These are phyloP conservation scores for Clarireedia sp. DNA, from an alignment of 2,329 filamentous ascomycete genomes.

Conservation along the genomic window DNA sequence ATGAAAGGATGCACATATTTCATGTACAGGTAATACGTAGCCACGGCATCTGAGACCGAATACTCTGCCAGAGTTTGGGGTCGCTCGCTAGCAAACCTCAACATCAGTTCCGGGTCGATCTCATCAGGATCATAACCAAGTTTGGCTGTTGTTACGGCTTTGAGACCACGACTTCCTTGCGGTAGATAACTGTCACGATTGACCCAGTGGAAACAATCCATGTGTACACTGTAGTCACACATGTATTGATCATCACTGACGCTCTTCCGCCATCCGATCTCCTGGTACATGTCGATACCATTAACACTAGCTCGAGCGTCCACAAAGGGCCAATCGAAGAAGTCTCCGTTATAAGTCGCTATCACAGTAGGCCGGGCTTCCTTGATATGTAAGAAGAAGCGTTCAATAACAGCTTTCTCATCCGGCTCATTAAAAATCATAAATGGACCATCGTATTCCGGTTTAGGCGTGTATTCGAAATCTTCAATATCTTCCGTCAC, in stretches of 20 bases:
- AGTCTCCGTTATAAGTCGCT: slow-evolving; percentile 99
- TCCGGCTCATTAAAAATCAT: slow-evolving; percentile 98
- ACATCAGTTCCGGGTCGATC: slow-evolving; percentile 95
- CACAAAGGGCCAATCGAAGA: slow-evolving; percentile 99
- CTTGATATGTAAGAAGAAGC: slow-evolving; percentile 94
- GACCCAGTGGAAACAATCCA: slow-evolving; percentile 99
- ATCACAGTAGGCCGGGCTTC: slow-evolving; percentile 92
- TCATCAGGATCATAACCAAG: slow-evolving; percentile 98
- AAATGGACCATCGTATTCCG: slow-evolving; percentile 90
- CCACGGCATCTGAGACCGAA: slow-evolving; percentile 96
- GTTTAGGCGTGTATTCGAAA: slow-evolving; percentile 96
- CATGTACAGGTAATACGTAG: slow-evolving; percentile 99
- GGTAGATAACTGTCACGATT: slow-evolving; percentile 97
- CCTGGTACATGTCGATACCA: slow-evolving; percentile 98
- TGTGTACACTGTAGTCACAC: slow-evolving; percentile 91
- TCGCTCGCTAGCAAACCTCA: slow-evolving; percentile 77
- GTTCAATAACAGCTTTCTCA: slow-evolving; percentile 77
- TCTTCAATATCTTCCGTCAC: slow-evolving; percentile 95
- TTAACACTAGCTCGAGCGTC: slow-evolving; percentile 87
- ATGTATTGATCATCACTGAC: slow-evolving; percentile 85
- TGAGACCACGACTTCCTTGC: slow-evolving; percentile 92
- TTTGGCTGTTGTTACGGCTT: slow-evolving; percentile 96
- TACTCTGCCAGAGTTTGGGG: slow-evolving; percentile 95
- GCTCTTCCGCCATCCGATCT: slow-evolving; percentile 95
- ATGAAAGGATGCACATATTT: slow-evolving; percentile 99